Evolutionary conservation across 495 filamentous ascomycete species (phyloP).

Genomic region (Coniosporium apollinis): DNA sequence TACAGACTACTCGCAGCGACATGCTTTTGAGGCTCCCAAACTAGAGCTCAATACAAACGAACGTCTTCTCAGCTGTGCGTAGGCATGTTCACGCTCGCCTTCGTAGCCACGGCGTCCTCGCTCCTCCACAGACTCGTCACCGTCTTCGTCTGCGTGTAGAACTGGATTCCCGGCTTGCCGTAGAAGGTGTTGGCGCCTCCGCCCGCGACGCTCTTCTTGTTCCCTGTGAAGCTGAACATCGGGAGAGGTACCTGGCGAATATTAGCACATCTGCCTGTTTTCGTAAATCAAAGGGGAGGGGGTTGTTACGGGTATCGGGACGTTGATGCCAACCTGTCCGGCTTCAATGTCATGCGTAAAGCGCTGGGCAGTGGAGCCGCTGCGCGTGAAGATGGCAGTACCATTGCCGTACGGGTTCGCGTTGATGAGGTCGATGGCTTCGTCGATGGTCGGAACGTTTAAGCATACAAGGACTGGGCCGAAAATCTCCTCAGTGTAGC

Average conservation of each 20-base stretch:
- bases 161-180: background rate
- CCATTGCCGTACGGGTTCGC: constrained; percentile 57
- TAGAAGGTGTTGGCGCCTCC: constrained; percentile 1
- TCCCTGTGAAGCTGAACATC: constrained; percentile 2
- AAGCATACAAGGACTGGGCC: constrained; percentile 83
- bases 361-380: constrained; percentile 39
- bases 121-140: constrained; percentile 1
- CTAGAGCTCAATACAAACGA: no score
- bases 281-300: background rate
- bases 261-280: background rate
- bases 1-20: no score
- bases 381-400: constrained; percentile 49
- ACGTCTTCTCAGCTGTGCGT: constrained; percentile 55
- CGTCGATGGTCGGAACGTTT: constrained; percentile 69
- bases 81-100: constrained; percentile 87
- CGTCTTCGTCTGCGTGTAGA: constrained; percentile 3
- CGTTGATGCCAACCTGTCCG: constrained; percentile 67
- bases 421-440: constrained; percentile 50
- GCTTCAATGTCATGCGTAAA: constrained; percentile 64
- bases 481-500: constrained; percentile 96
- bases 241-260: constrained; percentile 1
- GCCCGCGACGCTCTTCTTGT: constrained; percentile 3
- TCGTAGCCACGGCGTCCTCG: constrained; percentile 34
- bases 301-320: constrained; percentile 38
- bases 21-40: no score